Conservation (phyloP, 2,329 filamentous ascomycete genomes). For the Colletotrichum endophyticum region DNA sequence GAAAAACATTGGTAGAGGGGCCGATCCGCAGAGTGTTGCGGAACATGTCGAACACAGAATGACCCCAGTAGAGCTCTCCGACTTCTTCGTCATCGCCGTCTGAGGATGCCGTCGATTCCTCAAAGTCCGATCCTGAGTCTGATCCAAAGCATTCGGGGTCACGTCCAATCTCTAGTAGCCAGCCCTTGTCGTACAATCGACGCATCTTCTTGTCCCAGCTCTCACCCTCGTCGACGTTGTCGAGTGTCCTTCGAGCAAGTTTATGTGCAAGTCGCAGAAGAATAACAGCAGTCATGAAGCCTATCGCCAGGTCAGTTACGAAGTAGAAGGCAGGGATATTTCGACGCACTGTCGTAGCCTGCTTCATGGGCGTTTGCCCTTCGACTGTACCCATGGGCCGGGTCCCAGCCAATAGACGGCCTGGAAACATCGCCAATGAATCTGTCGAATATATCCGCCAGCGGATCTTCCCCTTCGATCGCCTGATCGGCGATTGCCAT, state of each 20-base stretch:
- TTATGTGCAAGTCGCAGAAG: constrained; percentile 2
- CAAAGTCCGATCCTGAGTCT: neutral
- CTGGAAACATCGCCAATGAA: neutral
- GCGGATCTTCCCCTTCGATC: constrained; percentile 17
- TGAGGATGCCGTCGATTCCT: neutral
- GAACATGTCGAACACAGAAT: neutral
- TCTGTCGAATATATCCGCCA: neutral
- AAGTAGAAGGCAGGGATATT: too few species aligned
- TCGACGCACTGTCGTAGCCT: neutral
- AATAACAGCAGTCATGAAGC: neutral
- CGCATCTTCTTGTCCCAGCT: neutral
- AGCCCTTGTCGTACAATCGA: neutral
- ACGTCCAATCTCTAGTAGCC: neutral
- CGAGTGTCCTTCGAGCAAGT: neutral
- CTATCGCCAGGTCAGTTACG: neutral
- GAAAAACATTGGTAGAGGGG: neutral
- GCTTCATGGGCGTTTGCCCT: neutral
- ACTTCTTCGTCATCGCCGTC: neutral
- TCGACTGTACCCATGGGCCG: neutral
- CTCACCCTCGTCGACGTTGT: neutral
- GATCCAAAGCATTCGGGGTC: neutral
- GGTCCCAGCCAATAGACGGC: neutral
- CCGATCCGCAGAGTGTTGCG: neutral
- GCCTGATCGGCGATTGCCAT: constrained; percentile 47
- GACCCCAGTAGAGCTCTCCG: neutral